Percentiles rank a stretch among this genome's conserved stretches.
Conservation (phyloP, 1,284 basidiomycete genomes). For the Tilletia indica region DNA sequence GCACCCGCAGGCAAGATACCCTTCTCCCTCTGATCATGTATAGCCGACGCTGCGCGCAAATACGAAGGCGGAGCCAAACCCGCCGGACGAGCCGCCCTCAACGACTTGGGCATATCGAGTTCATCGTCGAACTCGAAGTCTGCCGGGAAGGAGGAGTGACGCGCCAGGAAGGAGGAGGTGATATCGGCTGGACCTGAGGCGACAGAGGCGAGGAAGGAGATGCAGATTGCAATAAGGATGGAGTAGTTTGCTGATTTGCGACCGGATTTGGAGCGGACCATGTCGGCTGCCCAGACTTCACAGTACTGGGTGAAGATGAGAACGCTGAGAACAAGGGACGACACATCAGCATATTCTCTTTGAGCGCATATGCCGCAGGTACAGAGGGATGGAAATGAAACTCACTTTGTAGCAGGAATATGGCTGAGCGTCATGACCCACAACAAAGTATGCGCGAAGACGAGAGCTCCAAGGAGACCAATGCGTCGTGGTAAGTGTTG, state of each 20-base stretch:
- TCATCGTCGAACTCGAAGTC: constrained; percentile 20
- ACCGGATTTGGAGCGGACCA: constrained; percentile 29
- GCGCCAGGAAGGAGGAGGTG: constrained; percentile 16
- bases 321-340: constrained; percentile 27
- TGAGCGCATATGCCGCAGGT: background rate
- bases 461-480: constrained; percentile 33
- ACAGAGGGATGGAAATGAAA: background rate
- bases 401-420: constrained; percentile 38
- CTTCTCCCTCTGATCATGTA: constrained; percentile 22
- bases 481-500: constrained; percentile 33
- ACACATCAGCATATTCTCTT: background rate
- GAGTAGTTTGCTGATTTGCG: constrained; percentile 44
- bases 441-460: constrained; percentile 41
- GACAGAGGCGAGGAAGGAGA: constrained; percentile 38
- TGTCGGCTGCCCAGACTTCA: constrained; percentile 51
- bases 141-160: constrained; percentile 19
- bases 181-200: constrained; percentile 21
- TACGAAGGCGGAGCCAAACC: constrained; percentile 33
- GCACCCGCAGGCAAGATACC: constrained; percentile 23
- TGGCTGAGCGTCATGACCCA: constrained; percentile 50
- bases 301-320: constrained; percentile 54
- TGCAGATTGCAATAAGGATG: constrained; percentile 37
- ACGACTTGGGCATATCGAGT: constrained; percentile 34
- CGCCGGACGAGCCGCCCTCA: constrained; percentile 31
- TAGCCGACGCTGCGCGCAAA: constrained; percentile 24